phyloP scores from a whole-genome alignment of 1,284 basidiomycete genomes.

The Malassezia vespertilionis region DNA sequence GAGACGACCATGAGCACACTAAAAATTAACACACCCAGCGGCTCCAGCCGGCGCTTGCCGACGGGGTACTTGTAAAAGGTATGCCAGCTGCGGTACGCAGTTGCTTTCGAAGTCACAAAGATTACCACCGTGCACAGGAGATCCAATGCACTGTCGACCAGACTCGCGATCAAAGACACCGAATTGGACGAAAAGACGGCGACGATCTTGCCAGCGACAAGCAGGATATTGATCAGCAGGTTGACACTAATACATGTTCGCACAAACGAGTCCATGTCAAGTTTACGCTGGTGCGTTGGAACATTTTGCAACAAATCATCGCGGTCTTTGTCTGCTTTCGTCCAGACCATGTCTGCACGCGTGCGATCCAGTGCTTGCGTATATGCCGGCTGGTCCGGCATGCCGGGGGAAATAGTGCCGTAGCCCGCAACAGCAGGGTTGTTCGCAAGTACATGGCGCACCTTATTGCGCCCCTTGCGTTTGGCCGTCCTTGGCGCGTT shows the following conservation, averaged over 20 bases:
- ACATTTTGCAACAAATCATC: constrained; percentile 36
- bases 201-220: constrained; percentile 52
- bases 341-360: constrained; percentile 10
- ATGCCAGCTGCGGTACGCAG: constrained; percentile 34
- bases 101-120: constrained; percentile 39
- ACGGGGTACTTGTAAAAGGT: constrained; percentile 50
- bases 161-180: constrained; percentile 53
- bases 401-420: no score
- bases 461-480: not conserved
- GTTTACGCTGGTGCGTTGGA: constrained; percentile 34
- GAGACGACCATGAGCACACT: constrained; percentile 54
- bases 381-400: not conserved
- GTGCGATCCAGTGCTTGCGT: not conserved
- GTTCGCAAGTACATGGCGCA: constrained; percentile 2
- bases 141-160: constrained; percentile 54
- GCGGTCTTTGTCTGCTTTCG: constrained; percentile 31
- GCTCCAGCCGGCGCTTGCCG: constrained; percentile 52
- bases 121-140: constrained; percentile 52
- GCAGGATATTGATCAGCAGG: constrained; percentile 50
- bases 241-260: constrained; percentile 44
- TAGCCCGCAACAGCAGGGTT: constrained; percentile 3
- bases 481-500: not conserved
- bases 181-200: constrained; percentile 54
- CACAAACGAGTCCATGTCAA: constrained; percentile 30
- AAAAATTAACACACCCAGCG: constrained; percentile 51